Conservation (phyloP, 2,329 filamentous ascomycete species). For the Colletotrichum sp. region DNA sequence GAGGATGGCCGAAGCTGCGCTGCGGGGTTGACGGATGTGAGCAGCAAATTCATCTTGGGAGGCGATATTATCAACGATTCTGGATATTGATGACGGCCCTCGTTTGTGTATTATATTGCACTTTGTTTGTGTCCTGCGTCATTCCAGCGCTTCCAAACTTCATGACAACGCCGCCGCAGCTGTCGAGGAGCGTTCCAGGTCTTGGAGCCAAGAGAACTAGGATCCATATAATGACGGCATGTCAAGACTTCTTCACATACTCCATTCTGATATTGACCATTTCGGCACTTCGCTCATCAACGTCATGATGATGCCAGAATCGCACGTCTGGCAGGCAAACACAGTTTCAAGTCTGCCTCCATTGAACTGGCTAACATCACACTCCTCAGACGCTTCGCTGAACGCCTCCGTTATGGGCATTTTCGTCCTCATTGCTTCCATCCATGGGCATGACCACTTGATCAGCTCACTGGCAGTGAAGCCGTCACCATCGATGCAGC, state of each 20-base stretch:
- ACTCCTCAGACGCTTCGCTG: background rate
- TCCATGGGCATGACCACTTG: background rate
- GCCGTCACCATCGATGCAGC: background rate
- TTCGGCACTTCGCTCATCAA: background rate
- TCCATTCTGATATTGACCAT: background rate
- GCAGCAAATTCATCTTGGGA: background rate
- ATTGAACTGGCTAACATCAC: background rate
- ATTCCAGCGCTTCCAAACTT: background rate
- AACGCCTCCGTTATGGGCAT: background rate
- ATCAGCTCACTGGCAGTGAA: background rate
- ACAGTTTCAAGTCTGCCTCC: background rate
- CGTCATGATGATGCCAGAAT: background rate
- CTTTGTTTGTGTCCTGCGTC: background rate
- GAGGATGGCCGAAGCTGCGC: background rate
- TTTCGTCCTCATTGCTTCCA: background rate
- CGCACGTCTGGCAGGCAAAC: background rate
- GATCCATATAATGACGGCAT: background rate
- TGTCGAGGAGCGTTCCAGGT: background rate
- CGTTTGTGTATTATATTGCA: background rate
- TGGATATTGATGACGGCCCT: background rate
- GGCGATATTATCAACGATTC: background rate
- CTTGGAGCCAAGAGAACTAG: background rate
- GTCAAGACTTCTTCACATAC: background rate
- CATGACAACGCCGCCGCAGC: background rate
- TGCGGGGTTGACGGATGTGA: background rate